Conservation (phyloP, 2,329 filamentous ascomycete genomes). For the Aspergillus eucalypticola region DNA sequence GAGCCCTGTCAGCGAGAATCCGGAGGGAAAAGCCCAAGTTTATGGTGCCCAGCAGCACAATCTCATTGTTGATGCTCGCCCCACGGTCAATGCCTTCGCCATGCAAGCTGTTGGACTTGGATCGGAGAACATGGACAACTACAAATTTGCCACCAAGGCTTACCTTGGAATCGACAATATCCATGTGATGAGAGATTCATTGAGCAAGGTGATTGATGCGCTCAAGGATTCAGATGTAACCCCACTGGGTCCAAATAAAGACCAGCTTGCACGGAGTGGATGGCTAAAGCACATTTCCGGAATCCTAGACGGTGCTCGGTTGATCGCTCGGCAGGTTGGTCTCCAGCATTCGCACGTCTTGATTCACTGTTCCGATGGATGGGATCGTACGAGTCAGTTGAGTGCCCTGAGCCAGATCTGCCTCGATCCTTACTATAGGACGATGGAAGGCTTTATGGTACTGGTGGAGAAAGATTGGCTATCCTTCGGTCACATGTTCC, state of each 20-base stretch:
- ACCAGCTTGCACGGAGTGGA: conserved; percentile 76
- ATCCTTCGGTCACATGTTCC: conserved; percentile 97
- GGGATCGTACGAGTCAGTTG: conserved; percentile 95
- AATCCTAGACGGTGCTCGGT: conserved; percentile 77
- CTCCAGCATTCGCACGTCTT: conserved; percentile 92
- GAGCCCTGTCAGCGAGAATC: conserved; percentile 55
- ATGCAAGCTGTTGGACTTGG: conserved; percentile 93
- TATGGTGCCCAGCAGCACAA: conserved; percentile 94
- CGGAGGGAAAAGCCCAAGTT: conserved; percentile 64
- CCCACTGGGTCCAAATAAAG: conserved; percentile 75
- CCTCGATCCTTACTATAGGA: conserved; percentile 93
- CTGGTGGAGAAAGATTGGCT: conserved; percentile 97
- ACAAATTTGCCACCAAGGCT: conserved; percentile 85
- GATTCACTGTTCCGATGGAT: conserved; percentile 97
- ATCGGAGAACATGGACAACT: conserved; percentile 97
- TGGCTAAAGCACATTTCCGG: conserved; percentile 90
- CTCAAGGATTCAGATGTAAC: conserved; percentile 91
- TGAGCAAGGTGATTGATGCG: conserved; percentile 83
- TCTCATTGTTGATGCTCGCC: conserved; percentile 91
- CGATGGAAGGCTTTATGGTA: conserved; percentile 90
- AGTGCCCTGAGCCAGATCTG: conserved; percentile 90
- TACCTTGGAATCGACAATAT: conserved; percentile 98
- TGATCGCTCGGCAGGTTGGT: conserved; percentile 85
- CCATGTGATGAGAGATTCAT: conserved; percentile 91
- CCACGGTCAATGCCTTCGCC: conserved; percentile 88